Evolutionary conservation across 2,329 filamentous ascomycete species (phyloP), one percentile per base, ranked within the genome.

Genomic region (Sphaerulina populicola): DNA sequence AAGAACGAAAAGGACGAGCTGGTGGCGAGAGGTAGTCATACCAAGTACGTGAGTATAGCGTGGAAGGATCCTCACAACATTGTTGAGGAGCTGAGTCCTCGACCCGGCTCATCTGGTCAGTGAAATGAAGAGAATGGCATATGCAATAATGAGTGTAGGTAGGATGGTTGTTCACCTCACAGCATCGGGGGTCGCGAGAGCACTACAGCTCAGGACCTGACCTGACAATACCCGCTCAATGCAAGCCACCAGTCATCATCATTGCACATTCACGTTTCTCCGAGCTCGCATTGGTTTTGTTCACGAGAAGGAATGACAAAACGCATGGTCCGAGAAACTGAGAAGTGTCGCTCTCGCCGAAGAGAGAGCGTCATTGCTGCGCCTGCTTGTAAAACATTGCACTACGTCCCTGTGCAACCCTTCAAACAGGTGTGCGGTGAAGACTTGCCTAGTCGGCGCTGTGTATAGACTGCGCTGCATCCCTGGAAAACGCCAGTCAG

Each of bases 21-120:
- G 7, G 76, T 85, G 48, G 81, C 81, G 2, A 71, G 81, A 52
- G 81, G 81, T 2, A 84, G 81, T 60, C 81, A 85, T 66, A 85
- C 81, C 2, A 85, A 85, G 73, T 80, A 64, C 62, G 62, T 60
- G 14, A 44, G 77, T 4, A 58, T 76, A 15, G 80, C 80, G 2
- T 82, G 77, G 75, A 81, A 80, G 59, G 80, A 83, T 51, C 73
- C 76, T 1, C 75, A 79, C 52, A 83, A 83, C 53, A 80, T 80
- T 42, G 73, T 75, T 0, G 77, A 80, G 45, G 74, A 81, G 60
- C 66, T 82, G 37, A 73, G 73, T 45, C 71, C 72, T 7, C 64
- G 61, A 30, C 18, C 41, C 10, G 31, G 12, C 4, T 4, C 10
- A n/a, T 35, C 31, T 35, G 31, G 31, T 11, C 12, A 35, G 31